phyloP scores from a whole-genome alignment of 179 eudicot species.

The Beta lomatogona region DNA sequence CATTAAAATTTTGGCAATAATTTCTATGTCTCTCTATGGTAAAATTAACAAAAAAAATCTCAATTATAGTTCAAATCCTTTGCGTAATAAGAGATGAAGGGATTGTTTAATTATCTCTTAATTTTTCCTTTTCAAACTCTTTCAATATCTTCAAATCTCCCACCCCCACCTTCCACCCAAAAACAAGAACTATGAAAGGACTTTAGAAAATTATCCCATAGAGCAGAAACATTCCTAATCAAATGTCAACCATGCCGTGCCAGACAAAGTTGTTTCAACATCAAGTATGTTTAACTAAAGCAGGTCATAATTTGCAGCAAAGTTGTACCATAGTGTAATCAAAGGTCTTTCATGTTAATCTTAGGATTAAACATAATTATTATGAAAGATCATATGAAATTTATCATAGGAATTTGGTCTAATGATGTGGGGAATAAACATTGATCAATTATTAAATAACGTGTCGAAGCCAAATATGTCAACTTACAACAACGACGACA shows the following conservation, averaged over 20 bases:
- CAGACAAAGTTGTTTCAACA: slow-evolving; percentile 23
- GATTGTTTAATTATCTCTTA: no score
- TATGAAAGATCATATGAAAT: slow-evolving; percentile 15
- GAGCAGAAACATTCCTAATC: slow-evolving; percentile 31
- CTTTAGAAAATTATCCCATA: slow-evolving; percentile 10
- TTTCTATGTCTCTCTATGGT: no score
- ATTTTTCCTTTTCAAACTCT: neutral
- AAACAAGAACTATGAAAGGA: neutral
- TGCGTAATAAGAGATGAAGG: no score
- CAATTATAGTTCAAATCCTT: no score
- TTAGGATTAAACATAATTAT: slow-evolving; percentile 7
- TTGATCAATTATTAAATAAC: slow-evolving; percentile 2
- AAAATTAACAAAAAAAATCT: no score
- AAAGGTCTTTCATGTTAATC: slow-evolving; percentile 19
- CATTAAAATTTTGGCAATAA: no score
- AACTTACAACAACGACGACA: no score
- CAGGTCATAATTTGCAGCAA: slow-evolving; percentile 14
- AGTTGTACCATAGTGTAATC: slow-evolving; percentile 21
- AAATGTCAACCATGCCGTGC: slow-evolving; percentile 33
- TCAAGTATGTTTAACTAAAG: slow-evolving; percentile 29
- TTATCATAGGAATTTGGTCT: slow-evolving; percentile 13
- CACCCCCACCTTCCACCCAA: neutral
- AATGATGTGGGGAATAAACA: slow-evolving; percentile 13
- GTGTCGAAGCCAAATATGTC: neutral
- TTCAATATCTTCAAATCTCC: neutral